phyloP scores from a whole-genome alignment of 495 filamentous ascomycete species.

The Daldinia bambusicola region DNA sequence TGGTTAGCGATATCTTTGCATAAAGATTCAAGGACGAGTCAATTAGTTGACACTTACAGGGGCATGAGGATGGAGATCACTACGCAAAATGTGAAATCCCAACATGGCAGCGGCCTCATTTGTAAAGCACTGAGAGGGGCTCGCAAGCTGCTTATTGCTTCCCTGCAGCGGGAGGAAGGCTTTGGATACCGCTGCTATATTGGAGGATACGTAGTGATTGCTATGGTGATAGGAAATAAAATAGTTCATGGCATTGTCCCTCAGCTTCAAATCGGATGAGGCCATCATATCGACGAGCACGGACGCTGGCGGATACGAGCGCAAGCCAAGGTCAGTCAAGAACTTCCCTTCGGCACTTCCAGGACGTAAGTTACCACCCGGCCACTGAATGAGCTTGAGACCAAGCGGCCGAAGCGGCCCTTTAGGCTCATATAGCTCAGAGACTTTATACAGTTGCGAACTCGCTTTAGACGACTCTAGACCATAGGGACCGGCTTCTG shows the following conservation, averaged over 20 bases:
- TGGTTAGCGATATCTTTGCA: constrained; percentile 6
- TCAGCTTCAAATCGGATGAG: constrained; percentile 64
- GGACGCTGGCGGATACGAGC: constrained; percentile 70
- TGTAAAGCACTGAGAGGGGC: constrained; percentile 81
- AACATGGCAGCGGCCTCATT: constrained; percentile 80
- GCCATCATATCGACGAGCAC: constrained; percentile 84
- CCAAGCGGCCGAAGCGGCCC: constrained; percentile 72
- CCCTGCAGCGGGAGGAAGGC: constrained; percentile 80
- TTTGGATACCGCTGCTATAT: constrained; percentile 64
- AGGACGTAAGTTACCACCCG: constrained; percentile 68
- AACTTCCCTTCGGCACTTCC: constrained; percentile 77
- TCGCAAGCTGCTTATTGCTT: constrained; percentile 68
- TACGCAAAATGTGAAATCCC: constrained; percentile 78
- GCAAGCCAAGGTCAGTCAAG: constrained; percentile 74
- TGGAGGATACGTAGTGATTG: constrained; percentile 75
- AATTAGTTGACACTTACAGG: constrained; percentile 32
- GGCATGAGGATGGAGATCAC: constrained; percentile 78
- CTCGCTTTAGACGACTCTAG: constrained; percentile 55
- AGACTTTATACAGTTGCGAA: constrained; percentile 74
- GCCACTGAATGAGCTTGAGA: constrained; percentile 86
- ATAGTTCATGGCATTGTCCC: constrained; percentile 79
- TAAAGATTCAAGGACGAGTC: neutral
- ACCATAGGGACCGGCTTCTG: constrained; percentile 68
- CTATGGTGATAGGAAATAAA: constrained; percentile 79
- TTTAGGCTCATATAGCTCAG: constrained; percentile 86